Percentiles rank a stretch among this genome's conserved stretches.
These are phyloP conservation scores for Rhizoclosmatium sp. DNA, from an alignment of 192 early-diverging fungal genomes.

Conservation along the genomic window DNA sequence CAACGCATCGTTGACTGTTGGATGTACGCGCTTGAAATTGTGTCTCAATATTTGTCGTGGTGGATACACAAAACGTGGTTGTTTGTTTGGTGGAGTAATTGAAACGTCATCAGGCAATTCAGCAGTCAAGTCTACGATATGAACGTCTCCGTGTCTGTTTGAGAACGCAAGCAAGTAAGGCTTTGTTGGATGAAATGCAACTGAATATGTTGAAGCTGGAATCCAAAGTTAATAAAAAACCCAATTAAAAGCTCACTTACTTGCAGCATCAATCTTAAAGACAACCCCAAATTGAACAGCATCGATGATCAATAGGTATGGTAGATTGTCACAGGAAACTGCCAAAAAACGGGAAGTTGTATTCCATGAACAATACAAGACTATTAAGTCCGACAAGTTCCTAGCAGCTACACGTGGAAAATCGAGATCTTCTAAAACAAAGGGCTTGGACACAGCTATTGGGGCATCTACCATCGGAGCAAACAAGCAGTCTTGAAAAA, in stretches of 20 bases:
- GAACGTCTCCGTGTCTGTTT: constrained; percentile 18
- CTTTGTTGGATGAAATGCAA: constrained; percentile 36
- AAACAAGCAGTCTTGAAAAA: background rate
- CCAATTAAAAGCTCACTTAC: background rate
- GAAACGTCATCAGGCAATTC: background rate
- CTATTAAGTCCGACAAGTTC: background rate
- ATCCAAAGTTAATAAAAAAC: too few species aligned
- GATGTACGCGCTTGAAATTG: constrained; percentile 12
- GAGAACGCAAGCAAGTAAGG: constrained; percentile 27
- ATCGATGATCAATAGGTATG: constrained; percentile 32
- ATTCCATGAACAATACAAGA: constrained; percentile 25
- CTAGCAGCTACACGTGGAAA: background rate
- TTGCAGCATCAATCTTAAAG: constrained; percentile 16
- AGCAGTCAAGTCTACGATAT: constrained; percentile 29
- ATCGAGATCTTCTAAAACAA: background rate
- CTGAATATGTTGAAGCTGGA: constrained; percentile 26
- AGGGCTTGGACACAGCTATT: background rate
- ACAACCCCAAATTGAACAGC: constrained; percentile 8
- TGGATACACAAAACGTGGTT: constrained; percentile 11
- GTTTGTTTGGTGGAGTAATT: too few species aligned
- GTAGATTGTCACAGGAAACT: constrained; percentile 19
- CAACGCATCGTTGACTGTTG: background rate
- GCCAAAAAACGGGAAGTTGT: constrained; percentile 30
- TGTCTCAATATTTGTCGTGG: constrained; percentile 28
- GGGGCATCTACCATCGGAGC: background rate